Base-by-base conservation (phyloP, 2,329 filamentous ascomycete genomes). In the Cytospora schulzeri region DNA sequence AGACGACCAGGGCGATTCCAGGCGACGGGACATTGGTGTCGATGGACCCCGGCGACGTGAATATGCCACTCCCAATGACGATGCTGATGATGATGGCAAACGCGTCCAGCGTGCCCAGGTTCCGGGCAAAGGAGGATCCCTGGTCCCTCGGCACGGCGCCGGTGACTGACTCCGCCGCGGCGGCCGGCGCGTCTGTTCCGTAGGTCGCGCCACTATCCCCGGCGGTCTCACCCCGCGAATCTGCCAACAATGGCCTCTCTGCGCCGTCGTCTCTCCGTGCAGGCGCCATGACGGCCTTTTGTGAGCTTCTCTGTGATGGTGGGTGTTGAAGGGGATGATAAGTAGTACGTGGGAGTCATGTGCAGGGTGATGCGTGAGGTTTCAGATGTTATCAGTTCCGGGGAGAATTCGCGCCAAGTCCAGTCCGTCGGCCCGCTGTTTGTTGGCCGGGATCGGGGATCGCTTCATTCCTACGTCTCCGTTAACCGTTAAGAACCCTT, bases 41-140 rank as follows among this genome's bases (percentile, higher is more conserved):
- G 65, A 89, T 86, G 14, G 85, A 81, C 0, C 85, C 85, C 0
- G 86, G 86, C 1, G 86, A 88, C 0, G 87, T 88, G 69, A 89
- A 89, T 22, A 89, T 83, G 38, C 87, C 86, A 60, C 83, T 86
- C 9, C 87, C 87, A 56, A 89, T 87, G 61, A 88, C 85, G 66
- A 88, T 85, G 69, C 84, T 85, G 66, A 88, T 82, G 50, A 88
- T 78, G 55, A 89, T 85, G 26, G 83, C 84, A 67, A 88, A 88
- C 0, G 81, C 81, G 68, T 83, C 81, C 31, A 78, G 63, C 12
- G 80, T 73, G 29, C 80, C 81, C 5, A 83, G 78, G 67, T 78
- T 81, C n/a, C 77, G 75, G 50, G 71, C 76, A 67, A 82, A 82
- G 8, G 76, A 66, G 7, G 66, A 24, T 8, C 33, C 26, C 8